These are phyloP conservation scores for Aspergillus biplanus DNA, from an alignment of 495 filamentous ascomycete species.

Conservation along the genomic window DNA sequence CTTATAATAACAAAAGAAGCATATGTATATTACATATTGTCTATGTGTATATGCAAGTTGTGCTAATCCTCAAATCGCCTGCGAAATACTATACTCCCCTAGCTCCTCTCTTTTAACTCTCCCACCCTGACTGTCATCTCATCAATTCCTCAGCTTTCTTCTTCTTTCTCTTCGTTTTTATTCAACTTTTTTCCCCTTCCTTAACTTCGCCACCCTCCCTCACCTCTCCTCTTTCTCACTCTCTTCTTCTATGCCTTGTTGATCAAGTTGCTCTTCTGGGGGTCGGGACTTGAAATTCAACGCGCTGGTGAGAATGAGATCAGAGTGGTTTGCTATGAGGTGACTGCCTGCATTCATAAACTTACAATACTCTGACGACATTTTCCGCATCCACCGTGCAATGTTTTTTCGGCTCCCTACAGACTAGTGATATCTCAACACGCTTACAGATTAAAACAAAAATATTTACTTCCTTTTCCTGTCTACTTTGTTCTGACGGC, in stretches of 20 bases:
- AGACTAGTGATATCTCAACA: no score
- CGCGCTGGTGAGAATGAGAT: constrained; percentile 14
- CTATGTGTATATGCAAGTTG: constrained; percentile 17
- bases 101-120: constrained; percentile 7
- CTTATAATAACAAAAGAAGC: constrained; percentile 7
- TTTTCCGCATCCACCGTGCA: constrained; percentile 12
- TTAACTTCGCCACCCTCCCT: background rate
- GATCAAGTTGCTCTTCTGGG: background rate
- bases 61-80: constrained; percentile 10
- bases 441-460: background rate
- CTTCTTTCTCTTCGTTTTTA: background rate
- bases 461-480: constrained; percentile 7
- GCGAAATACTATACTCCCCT: constrained; percentile 5
- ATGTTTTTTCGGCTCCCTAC: constrained; percentile 2
- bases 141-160: constrained; percentile 1
- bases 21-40: constrained; percentile 15
- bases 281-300: background rate
- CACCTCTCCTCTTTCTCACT: background rate
- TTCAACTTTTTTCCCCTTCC: background rate
- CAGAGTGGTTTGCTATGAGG: constrained; percentile 20
- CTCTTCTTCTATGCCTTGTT: constrained; percentile 3
- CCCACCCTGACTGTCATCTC: constrained; percentile 10
- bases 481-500: no score
- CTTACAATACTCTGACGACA: constrained; percentile 11
- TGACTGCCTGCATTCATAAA: constrained; percentile 13